Conservation (phyloP, 2,329 filamentous ascomycete species). For the Ascochyta fabae region DNA sequence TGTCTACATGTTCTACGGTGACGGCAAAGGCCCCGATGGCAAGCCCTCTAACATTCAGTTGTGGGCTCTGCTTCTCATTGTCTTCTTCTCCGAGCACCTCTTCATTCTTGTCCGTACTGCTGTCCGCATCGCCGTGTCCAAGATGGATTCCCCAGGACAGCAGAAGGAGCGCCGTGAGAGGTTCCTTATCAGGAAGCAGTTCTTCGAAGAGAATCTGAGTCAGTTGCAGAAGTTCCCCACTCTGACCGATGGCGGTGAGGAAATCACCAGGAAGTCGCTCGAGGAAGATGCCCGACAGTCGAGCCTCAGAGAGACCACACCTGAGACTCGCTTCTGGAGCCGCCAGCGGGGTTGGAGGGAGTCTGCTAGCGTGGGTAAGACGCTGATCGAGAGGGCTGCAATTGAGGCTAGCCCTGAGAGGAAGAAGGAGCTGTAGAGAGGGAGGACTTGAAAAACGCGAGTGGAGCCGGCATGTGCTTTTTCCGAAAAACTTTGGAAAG, state of each 20-base stretch:
- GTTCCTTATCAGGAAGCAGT: slow-evolving; percentile 78
- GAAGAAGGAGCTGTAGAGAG: slow-evolving; percentile 47
- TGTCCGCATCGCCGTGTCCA: slow-evolving; percentile 75
- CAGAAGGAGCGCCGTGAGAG: slow-evolving; percentile 85
- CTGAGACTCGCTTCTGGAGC: slow-evolving; percentile 61
- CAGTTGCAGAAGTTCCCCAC: slow-evolving; percentile 57
- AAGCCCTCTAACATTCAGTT: slow-evolving; percentile 73
- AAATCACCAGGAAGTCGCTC: slow-evolving; percentile 68
- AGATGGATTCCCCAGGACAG: slow-evolving; percentile 83
- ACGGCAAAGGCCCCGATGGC: slow-evolving; percentile 69
- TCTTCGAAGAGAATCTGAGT: slow-evolving; percentile 75
- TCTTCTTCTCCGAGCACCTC: slow-evolving; percentile 87
- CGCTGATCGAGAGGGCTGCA: slow-evolving; percentile 55
- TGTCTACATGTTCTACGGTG: slow-evolving; percentile 84
- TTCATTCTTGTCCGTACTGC: slow-evolving; percentile 80
- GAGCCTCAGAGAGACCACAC: slow-evolving; percentile 51
- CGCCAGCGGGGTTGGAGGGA: slow-evolving; percentile 58
- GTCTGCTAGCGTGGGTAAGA: slow-evolving; percentile 58
- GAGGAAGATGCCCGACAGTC: slow-evolving; percentile 62
- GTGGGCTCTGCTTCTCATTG: slow-evolving; percentile 80
- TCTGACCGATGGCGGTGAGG: slow-evolving; percentile 53
- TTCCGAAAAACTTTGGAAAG: not conserved
- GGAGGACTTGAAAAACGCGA: not conserved
- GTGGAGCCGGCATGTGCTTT: too few relatives aligned
- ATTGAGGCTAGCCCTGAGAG: slow-evolving; percentile 36